These are phyloP conservation scores for Aspergillus unguis DNA, from an alignment of 2,329 filamentous ascomycete genomes.

Conservation along the genomic window DNA sequence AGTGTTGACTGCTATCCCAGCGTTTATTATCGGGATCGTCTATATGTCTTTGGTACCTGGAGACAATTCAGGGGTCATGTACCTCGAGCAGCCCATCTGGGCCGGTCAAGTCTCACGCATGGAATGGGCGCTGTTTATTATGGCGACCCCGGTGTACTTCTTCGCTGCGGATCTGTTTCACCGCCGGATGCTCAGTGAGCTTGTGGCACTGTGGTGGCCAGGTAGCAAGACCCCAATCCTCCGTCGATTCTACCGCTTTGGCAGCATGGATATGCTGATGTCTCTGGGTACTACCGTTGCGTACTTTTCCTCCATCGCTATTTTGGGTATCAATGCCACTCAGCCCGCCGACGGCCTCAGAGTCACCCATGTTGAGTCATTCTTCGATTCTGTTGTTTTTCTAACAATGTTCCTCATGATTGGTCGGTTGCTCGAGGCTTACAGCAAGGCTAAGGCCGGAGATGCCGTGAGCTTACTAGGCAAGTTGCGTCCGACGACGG, in stretches of 20 bases:
- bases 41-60: constrained; percentile 78
- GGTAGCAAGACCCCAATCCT: constrained; percentile 70
- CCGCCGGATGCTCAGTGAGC: constrained; percentile 70
- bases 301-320: constrained; percentile 75
- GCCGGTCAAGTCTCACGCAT: constrained; percentile 68
- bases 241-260: constrained; percentile 82
- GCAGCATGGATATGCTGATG: constrained; percentile 94
- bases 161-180: constrained; percentile 86
- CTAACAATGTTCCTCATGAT: constrained; percentile 80
- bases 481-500: constrained; percentile 72
- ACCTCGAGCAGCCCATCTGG: constrained; percentile 67
- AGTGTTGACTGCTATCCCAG: constrained; percentile 69
- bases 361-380: constrained; percentile 37
- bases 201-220: constrained; percentile 71
- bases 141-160: constrained; percentile 84
- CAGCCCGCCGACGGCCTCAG: too few relatives aligned
- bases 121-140: constrained; percentile 74
- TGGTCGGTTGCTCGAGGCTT: constrained; percentile 63
- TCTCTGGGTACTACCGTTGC: constrained; percentile 84
- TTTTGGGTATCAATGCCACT: constrained; percentile 61
- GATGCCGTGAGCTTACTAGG: constrained; percentile 78
- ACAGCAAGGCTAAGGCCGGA: constrained; percentile 86
- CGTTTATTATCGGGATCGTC: constrained; percentile 81
- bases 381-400: constrained; percentile 93
- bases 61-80: constrained; percentile 57